These are phyloP conservation scores for Danielia oregonensis DNA, from an alignment of 805 yeast genomes.

Conservation along the genomic window DNA sequence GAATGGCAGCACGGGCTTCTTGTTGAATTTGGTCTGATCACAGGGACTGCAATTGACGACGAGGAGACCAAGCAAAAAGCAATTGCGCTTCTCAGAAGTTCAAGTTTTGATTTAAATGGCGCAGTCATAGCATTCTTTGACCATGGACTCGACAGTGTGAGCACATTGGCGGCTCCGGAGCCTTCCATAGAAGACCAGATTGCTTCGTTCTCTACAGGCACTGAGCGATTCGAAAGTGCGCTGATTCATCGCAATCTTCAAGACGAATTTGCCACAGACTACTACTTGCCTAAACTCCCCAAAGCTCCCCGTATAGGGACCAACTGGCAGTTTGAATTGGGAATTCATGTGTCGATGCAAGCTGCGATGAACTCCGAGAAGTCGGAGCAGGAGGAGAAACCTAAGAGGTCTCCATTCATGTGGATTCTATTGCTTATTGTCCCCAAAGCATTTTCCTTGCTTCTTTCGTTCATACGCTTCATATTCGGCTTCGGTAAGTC, in stretches of 20 bases:
- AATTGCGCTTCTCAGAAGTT: constrained; percentile 10
- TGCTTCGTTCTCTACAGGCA: constrained; percentile 7
- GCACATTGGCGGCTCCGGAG: constrained; percentile 6
- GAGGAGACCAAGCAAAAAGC: constrained; percentile 10
- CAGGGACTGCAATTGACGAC: constrained; percentile 12
- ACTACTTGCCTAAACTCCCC: constrained; percentile 35
- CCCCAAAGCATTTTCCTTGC: constrained; percentile 48
- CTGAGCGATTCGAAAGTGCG: constrained; percentile 8
- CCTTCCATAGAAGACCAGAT: constrained; percentile 5
- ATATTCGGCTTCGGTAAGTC: constrained; percentile 18
- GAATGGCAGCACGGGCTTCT: constrained; percentile 9
- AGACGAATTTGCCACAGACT: constrained; percentile 22
- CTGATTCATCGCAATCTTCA: constrained; percentile 21
- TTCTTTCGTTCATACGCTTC: constrained; percentile 31
- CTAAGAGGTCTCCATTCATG: constrained; percentile 24
- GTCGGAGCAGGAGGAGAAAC: constrained; percentile 1
- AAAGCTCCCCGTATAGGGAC: constrained; percentile 37
- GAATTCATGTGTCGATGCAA: constrained; percentile 30
- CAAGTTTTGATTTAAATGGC: constrained; percentile 55
- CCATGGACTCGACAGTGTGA: constrained; percentile 30
- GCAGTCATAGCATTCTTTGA: constrained; percentile 64
- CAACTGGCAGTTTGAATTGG: constrained; percentile 43
- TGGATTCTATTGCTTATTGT: constrained; percentile 51
- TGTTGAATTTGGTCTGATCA: constrained; percentile 13
- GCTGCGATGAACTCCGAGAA: constrained; percentile 11